These are phyloP conservation scores for Heritiera fomes DNA, from an alignment of 345 rosid genomes.

Conservation along the genomic window DNA sequence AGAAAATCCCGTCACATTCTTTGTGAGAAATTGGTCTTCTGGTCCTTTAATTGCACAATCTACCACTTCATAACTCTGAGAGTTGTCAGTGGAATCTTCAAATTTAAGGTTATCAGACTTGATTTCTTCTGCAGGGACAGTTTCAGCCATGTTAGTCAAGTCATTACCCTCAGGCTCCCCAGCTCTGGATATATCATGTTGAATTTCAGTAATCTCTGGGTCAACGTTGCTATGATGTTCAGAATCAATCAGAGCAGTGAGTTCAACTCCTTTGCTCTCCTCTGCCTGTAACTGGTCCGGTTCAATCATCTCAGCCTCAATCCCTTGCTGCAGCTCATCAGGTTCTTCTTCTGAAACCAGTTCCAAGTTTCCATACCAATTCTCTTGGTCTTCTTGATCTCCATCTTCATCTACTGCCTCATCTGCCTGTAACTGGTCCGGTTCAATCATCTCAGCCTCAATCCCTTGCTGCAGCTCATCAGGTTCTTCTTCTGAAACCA, in stretches of 20 bases:
- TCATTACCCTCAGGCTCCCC: conserved; percentile 6
- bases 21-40: conserved; percentile 16
- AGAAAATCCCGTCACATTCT: conserved; percentile 25
- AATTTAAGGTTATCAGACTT: conserved; percentile 9
- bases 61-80: conserved; percentile 22
- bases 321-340: conserved; percentile 19
- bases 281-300: conserved; percentile 4
- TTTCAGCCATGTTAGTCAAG: not conserved
- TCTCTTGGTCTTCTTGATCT: conserved; percentile 22
- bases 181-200: conserved; percentile 9
- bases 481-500: conserved; percentile 26
- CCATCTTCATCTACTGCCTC: not conserved
- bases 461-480: conserved; percentile 18
- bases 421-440: conserved; percentile 3
- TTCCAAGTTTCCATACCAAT: conserved; percentile 25
- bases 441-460: conserved; percentile 16
- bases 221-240: conserved; percentile 28
- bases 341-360: conserved; percentile 26
- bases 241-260: conserved; percentile 15
- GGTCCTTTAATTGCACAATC: conserved; percentile 1
- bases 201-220: conserved; percentile 15
- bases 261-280: not conserved
- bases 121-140: not conserved
- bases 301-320: conserved; percentile 16
- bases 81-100: conserved; percentile 21